Conservation (phyloP, 371 early-diverging fungal species). For the Circinella umbellata region DNA sequence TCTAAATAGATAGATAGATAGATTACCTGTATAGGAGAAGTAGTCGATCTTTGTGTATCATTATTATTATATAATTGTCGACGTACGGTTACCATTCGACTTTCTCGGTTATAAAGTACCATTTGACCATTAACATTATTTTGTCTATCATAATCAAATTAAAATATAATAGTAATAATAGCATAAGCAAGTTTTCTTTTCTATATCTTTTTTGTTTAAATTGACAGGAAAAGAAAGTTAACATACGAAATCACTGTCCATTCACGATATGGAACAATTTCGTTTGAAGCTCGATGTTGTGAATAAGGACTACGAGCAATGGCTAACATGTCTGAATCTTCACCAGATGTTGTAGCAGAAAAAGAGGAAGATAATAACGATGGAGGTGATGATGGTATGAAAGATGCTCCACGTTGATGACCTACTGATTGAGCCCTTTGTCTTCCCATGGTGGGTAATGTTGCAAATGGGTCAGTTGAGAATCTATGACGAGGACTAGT, state of each 20-base stretch:
- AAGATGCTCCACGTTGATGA: constrained; percentile 3
- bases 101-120: constrained; percentile 53
- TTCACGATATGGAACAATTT: constrained; percentile 59
- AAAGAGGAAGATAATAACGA: background rate
- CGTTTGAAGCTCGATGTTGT: constrained; percentile 17
- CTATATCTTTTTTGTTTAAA: too few relatives aligned
- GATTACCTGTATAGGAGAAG: constrained; percentile 10
- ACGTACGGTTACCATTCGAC: constrained; percentile 45
- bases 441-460: constrained; percentile 17
- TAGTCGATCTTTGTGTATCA: background rate
- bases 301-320: background rate
- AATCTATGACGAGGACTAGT: constrained; percentile 42
- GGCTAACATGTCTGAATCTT: constrained; percentile 7
- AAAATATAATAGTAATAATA: background rate
- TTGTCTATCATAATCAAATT: constrained; percentile 27
- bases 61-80: constrained; percentile 7
- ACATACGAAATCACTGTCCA: constrained; percentile 60
- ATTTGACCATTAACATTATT: constrained; percentile 49
- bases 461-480: constrained; percentile 16
- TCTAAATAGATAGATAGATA: background rate
- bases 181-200: too few relatives aligned
- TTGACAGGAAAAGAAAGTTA: too few relatives aligned
- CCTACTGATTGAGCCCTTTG: constrained; percentile 33
- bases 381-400: background rate
- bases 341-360: background rate